Percentiles rank a stretch among this genome's conserved stretches.
phyloP scores from a whole-genome alignment of 441 rosid species.

The Corymbia calophylla region DNA sequence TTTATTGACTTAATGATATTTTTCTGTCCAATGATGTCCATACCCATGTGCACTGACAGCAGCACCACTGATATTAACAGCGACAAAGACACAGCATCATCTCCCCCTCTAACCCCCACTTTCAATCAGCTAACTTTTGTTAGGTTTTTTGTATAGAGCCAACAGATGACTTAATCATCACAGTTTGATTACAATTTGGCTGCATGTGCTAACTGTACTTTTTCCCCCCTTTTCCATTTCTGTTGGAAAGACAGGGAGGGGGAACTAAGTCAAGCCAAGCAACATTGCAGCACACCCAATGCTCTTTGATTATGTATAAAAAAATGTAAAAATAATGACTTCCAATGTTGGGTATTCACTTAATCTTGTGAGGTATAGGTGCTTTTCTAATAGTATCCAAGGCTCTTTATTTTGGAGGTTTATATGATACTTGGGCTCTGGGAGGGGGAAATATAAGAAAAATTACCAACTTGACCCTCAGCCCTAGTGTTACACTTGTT shows the following conservation, averaged over 20 bases:
- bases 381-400: not conserved
- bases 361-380: not conserved
- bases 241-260: not conserved
- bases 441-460: not conserved
- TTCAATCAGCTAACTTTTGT: not conserved
- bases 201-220: not conserved
- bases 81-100: not conserved
- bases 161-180: not conserved
- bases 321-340: not conserved
- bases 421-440: not conserved
- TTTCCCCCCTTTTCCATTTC: not conserved
- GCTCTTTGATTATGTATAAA: not conserved
- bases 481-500: not conserved
- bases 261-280: not conserved
- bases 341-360: not conserved
- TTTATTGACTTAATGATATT: not conserved
- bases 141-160: not conserved
- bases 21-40: not conserved
- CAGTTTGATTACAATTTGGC: not conserved
- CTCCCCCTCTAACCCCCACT: not conserved
- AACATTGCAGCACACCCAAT: not conserved
- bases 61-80: not conserved
- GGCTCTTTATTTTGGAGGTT: not conserved
- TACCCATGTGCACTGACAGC: not conserved
- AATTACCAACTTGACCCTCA: not conserved